Evolutionary conservation across 2,329 filamentous ascomycete genomes (phyloP).

Genomic region (Pseudocercospora musae): DNA sequence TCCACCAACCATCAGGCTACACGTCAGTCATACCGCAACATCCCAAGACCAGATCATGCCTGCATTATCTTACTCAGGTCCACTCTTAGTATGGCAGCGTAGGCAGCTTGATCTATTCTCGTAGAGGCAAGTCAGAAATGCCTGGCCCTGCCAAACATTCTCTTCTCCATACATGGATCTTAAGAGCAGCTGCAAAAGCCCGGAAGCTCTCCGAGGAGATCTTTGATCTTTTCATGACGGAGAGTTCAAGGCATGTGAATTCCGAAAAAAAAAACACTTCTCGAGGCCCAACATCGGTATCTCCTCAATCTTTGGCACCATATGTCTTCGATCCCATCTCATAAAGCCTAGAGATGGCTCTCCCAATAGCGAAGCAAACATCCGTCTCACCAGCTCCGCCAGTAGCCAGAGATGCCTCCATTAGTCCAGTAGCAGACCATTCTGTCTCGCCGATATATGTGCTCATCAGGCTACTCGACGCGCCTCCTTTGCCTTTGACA

Average conservation of each 20-base stretch:
- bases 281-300: too few relatives aligned
- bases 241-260: too few relatives aligned
- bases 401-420: slow-evolving; percentile 27
- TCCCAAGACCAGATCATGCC: background rate
- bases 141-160: too few relatives aligned
- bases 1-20: background rate
- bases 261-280: too few relatives aligned
- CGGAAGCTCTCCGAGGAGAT: too few relatives aligned
- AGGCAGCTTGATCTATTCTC: too few relatives aligned
- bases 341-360: slow-evolving; percentile 28
- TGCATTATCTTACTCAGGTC: too few relatives aligned
- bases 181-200: too few relatives aligned
- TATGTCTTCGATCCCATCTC: slow-evolving; percentile 30
- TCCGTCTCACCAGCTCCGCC: slow-evolving; percentile 32
- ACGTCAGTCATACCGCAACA: background rate
- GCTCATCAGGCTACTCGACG: slow-evolving; percentile 29
- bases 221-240: too few relatives aligned
- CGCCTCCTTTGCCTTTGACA: slow-evolving; percentile 29
- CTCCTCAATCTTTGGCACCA: slow-evolving; percentile 3
- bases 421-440: slow-evolving; percentile 30
- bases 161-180: too few relatives aligned
- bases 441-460: slow-evolving; percentile 32
- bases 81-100: too few relatives aligned
- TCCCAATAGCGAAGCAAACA: slow-evolving; percentile 30
- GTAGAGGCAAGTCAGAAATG: too few relatives aligned